phyloP scores from a whole-genome alignment of 352 stramenopile genomes.

The Globisporangium ultimum region DNA sequence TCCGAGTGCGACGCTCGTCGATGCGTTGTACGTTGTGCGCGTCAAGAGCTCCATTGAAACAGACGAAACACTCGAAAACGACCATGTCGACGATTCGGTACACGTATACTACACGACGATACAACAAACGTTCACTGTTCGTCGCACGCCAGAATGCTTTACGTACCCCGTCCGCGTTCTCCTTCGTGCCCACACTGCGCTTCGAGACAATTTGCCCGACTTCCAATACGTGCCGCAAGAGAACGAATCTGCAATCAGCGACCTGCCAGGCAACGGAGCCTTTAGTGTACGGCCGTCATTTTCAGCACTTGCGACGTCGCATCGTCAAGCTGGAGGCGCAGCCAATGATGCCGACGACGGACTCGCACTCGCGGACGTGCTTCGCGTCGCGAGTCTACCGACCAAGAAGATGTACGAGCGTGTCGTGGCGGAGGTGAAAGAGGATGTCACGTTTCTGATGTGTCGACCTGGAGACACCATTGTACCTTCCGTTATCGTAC shows the following conservation, averaged over 20 bases:
- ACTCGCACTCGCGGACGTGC: conserved; percentile 33
- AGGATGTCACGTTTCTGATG: conserved; percentile 29
- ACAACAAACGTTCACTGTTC: conserved; percentile 36
- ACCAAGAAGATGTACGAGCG: conserved; percentile 35
- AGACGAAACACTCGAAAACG: conserved; percentile 11
- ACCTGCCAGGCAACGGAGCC: conserved; percentile 39
- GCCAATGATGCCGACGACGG: conserved; percentile 9
- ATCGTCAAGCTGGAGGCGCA: neutral
- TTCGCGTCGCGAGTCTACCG: conserved; percentile 36
- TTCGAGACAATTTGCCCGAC: conserved; percentile 17
- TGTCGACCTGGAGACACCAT: conserved; percentile 11
- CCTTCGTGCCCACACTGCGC: conserved; percentile 23
- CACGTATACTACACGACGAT: conserved; percentile 40
- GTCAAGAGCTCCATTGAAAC: conserved; percentile 21
- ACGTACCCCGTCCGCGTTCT: conserved; percentile 35
- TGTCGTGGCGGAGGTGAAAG: conserved; percentile 31
- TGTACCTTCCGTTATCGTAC: conserved; percentile 3
- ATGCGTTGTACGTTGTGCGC: conserved; percentile 31
- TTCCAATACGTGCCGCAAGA: conserved; percentile 21
- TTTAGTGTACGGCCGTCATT: conserved; percentile 45
- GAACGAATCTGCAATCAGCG: conserved; percentile 6
- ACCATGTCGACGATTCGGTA: conserved; percentile 8
- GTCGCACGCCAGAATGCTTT: conserved; percentile 31
- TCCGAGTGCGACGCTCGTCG: conserved; percentile 30
- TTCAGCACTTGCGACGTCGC: conserved; percentile 27